phyloP scores from a whole-genome alignment of 208 protist genomes.

The Crithidia thermophila region DNA sequence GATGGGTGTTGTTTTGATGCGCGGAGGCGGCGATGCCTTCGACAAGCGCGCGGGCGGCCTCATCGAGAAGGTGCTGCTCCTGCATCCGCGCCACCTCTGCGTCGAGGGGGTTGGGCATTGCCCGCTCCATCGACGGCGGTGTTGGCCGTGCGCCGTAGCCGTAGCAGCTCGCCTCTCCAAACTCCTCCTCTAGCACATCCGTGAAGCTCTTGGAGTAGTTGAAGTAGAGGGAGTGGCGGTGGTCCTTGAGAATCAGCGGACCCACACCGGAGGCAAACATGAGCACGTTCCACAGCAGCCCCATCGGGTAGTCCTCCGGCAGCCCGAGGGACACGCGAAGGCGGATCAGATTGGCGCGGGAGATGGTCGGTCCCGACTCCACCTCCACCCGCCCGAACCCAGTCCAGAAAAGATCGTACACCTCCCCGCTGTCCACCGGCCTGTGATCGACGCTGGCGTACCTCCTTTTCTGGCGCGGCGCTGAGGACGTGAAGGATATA shows the following conservation, averaged over 20 bases:
- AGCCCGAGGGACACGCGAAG: conserved; percentile 55
- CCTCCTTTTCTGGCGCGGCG: neutral
- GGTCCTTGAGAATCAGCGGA: conserved; percentile 38
- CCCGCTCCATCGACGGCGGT: neutral
- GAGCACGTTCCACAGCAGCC: conserved; percentile 79
- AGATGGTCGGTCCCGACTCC: conserved; percentile 59
- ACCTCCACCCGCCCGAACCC: conserved; percentile 82
- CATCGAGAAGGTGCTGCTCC: conserved; percentile 1
- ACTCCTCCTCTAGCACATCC: conserved; percentile 42
- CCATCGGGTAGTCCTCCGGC: conserved; percentile 46
- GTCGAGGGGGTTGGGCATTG: conserved; percentile 21
- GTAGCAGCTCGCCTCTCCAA: conserved; percentile 41
- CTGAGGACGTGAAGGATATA: neutral
- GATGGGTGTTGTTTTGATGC: too few relatives aligned
- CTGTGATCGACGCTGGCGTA: neutral
- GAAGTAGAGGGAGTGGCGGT: conserved; percentile 39
- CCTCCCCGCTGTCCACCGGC: conserved; percentile 24
- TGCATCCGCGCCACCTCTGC: conserved; percentile 5
- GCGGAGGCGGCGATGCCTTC: neutral
- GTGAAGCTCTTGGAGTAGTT: conserved; percentile 47
- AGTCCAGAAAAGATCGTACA: conserved; percentile 57
- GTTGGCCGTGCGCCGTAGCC: conserved; percentile 26
- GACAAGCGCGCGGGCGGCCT: neutral
- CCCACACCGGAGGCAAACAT: conserved; percentile 57
- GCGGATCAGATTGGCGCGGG: conserved; percentile 35